Evolutionary conservation across 768 basidiomycete genomes (phyloP), one percentile per base, ranked within the genome.

Genomic region (Mycena filopes): DNA sequence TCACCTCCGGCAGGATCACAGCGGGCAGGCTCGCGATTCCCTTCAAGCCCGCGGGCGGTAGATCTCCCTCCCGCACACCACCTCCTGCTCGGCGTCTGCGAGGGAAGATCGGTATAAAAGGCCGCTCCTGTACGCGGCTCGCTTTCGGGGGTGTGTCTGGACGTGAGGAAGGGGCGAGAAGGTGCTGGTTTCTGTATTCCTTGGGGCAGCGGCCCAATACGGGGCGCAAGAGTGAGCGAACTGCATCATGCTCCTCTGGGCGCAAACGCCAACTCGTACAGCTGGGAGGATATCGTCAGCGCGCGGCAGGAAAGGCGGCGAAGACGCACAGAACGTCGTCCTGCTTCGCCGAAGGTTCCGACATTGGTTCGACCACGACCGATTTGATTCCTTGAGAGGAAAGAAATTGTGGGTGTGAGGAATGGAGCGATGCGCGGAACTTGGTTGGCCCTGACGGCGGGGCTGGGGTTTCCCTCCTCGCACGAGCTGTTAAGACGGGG

Each of bases 381-480:
- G 71, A 12, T 4, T 57, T 45, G 16, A 81, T 62, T 18, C 56
- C 59, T 15, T 70, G 74, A 58, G 63, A 73, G 26, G 67, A 62
- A 23, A 60, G 63, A 50, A 77, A 71, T 41, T 66, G 69, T 36
- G 67, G 56, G 55, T 47, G 60, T 46, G 71, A 76, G 25, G 60
- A 72, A 33, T 76, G 74, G 18, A 75, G 57, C n/a, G 71, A 74
- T 51, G 70, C 63, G 26, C 69, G 65, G n/a, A 73, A 73, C 48
- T 18, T 66, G 68, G 59, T 66, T 26, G 40, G 57, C 48, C 85
- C 83, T 9, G 81, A 63, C 41, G 72, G 75, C 2, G 84, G 66
- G 38, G 72, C 75, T 1, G 84, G 86, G 11, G 86, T 87, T 69
- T 82, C 78, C n/a, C 75, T 80, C 40, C 74, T 76, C 4, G 88